Evolutionary conservation across 1,139 yeast species (phyloP), one percentile per base, ranked within the genome.

Genomic region (Pneumocystis canis): DNA sequence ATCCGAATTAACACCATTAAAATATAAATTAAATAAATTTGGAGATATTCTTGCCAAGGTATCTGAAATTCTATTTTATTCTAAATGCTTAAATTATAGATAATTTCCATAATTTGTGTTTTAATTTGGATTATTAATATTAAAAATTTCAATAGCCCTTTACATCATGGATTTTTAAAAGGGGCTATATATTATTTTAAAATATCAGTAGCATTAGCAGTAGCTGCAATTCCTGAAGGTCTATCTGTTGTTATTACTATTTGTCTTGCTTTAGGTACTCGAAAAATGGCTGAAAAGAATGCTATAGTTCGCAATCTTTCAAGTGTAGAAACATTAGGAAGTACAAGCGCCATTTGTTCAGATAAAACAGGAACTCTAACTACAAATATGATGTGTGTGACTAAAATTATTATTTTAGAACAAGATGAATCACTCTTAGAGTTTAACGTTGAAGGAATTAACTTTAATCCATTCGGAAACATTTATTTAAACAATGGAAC

Each of bases 321-420:
- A 70, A 85, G 95, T 58, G 92, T 98, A 79, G 98, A 94, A 75
- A 92, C 96, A 20, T 92, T 94, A 97, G 98, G 98, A 60, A 90
- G 96, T 58, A 98, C 97, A 2, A 92, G 97, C 18, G 90, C 96
- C 6, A 80, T 94, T 62, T 94, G 98, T 74, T 88, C 97, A 0
- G 99, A 94, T 75, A 94, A 92, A 74, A 92, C 98, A 0, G 98
- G 98, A 66, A 94, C 99, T 7, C 79, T 94, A 65, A 94, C 98
- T 1, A 95, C 89, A 74, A 94, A 94, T 73, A 59, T 60, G 32
- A 60, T 65, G 62, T 57, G 30, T 35, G 59, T 30, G 11, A 20
- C 35, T 20, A 57, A 35, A 28, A 25, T 39, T 35, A 11, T 35
- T 11, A 57, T 57, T 25, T 57, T 57, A 35, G 59, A 35, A 14